Evolutionary conservation across 2,329 filamentous ascomycete genomes (phyloP), one percentile per base, ranked within the genome.

Genomic region (Pseudogymnoascus sp.): DNA sequence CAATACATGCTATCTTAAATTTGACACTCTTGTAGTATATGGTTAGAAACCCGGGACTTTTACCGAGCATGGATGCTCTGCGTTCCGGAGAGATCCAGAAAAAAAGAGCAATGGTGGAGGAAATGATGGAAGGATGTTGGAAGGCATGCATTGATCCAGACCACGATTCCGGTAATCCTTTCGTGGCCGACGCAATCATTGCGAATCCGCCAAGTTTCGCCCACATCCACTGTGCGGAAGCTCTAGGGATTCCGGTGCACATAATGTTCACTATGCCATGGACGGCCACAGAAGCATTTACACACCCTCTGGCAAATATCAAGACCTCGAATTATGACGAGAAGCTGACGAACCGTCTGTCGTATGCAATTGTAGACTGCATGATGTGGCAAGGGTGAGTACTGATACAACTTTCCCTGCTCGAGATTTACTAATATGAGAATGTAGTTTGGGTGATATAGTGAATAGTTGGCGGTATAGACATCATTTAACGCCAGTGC

Each of bases 81-180:
- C 73, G 67, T 33, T 75, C 68, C 65, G 90, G 90, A 2, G 90
- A 93, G 70, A 83, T 95, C 60, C 84, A 81, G 53, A 86, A 85
- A 73, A 81, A 89, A 35, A 81, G 90, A 12, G 84, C 81, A 65
- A 89, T 88, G 28, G 90, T 94, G 61, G 83, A 84, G 63, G 72
- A 90, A 64, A 92, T 94, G 66, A 77, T 96, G 14, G 78, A 87
- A 25, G 91, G 91, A 0, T 93, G 89, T 70, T 96, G 92, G 92
- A 80, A 85, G 67, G 91, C 90, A 0, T 96, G 91, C 71, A 87
- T 90, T 67, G 88, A 94, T 73, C 71, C 75, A 2, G 69, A 71
- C 62, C 60, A 61, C 10, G 23, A 28, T 16, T 65, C 66, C 2
- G 23, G 59, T 10, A n/a, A n/a, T 7, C 66, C 65, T n/a, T 69